phyloP scores from a whole-genome alignment of 78 protist species.

The Dictyostelium intermedium region DNA sequence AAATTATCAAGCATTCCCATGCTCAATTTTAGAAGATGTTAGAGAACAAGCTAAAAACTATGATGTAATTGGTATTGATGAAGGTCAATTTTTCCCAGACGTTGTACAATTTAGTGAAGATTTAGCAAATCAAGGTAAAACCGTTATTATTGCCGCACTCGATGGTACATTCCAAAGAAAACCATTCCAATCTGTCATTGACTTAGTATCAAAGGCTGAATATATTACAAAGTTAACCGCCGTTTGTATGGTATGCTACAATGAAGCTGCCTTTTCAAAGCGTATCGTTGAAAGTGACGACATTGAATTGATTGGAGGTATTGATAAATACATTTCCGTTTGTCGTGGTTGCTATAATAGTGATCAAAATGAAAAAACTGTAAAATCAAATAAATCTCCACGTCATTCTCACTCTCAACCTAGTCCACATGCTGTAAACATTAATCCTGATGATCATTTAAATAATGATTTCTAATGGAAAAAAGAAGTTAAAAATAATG shows the following conservation, averaged over 20 bases:
- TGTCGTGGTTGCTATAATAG: constrained; percentile 88
- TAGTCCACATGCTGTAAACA: background rate
- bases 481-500: no score
- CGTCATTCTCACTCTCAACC: background rate
- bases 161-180: constrained; percentile 91
- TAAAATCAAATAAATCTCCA: background rate
- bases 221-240: constrained; percentile 88
- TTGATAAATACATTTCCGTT: constrained; percentile 92
- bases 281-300: constrained; percentile 77
- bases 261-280: constrained; percentile 90
- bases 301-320: constrained; percentile 92
- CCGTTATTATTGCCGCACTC: constrained; percentile 92
- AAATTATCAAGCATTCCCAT: constrained; percentile 73
- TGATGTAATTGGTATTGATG: constrained; percentile 95
- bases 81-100: constrained; percentile 96
- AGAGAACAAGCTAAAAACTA: constrained; percentile 21
- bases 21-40: constrained; percentile 58
- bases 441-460: constrained; percentile 1
- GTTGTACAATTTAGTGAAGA: constrained; percentile 86
- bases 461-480: background rate
- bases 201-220: constrained; percentile 90
- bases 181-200: constrained; percentile 83
- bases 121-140: constrained; percentile 90
- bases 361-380: background rate
- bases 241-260: constrained; percentile 86